Evolutionary conservation across 306 rosid species (phyloP).

Genomic region (Castanea crenata): DNA sequence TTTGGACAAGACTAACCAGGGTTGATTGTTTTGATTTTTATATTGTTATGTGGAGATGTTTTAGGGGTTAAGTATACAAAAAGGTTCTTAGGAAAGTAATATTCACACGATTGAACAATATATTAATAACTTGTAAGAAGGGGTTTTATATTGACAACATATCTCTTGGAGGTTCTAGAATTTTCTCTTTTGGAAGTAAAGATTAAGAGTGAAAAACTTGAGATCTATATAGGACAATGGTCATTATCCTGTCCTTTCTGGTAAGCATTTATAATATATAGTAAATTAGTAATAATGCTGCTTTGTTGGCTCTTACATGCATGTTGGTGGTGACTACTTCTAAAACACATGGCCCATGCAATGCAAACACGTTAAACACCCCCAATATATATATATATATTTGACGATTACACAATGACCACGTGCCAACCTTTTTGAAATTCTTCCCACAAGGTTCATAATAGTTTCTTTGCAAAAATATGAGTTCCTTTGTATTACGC

Average conservation of each 20-base stretch:
- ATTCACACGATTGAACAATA: not conserved
- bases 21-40: not conserved
- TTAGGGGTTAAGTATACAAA: not conserved
- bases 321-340: not conserved
- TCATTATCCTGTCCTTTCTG: not conserved
- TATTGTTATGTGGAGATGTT: not conserved
- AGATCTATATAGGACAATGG: not conserved
- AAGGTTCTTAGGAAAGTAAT: not conserved
- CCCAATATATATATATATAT: too few species aligned
- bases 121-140: not conserved
- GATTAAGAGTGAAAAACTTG: not conserved
- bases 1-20: constrained; percentile 2
- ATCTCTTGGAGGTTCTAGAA: not conserved
- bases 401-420: too few species aligned
- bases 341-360: not conserved
- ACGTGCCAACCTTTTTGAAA: too few species aligned
- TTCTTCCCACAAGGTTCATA: too few species aligned
- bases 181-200: not conserved
- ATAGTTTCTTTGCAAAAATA: too few species aligned
- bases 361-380: not conserved
- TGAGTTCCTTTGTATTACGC: not conserved
- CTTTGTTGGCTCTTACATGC: not conserved
- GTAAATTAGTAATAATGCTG: not conserved
- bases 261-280: not conserved
- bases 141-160: not conserved